Percentiles rank a stretch among this genome's conserved stretches.
These are phyloP conservation scores for Clitopilus passeckerianus DNA, from an alignment of 768 basidiomycete species.

Conservation along the genomic window DNA sequence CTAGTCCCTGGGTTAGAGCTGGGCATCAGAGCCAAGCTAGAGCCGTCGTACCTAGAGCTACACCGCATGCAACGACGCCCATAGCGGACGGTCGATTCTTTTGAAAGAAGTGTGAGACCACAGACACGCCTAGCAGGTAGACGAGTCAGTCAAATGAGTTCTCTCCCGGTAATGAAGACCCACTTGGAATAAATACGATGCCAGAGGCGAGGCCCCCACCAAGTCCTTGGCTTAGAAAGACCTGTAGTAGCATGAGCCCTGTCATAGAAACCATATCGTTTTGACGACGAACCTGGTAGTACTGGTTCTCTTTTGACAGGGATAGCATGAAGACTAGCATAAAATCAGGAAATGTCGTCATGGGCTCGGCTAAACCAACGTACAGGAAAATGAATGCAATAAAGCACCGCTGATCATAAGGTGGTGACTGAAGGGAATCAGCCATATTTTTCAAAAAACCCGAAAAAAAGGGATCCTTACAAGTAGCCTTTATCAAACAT, in stretches of 20 bases:
- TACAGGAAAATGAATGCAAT: constrained; percentile 21
- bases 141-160: neutral
- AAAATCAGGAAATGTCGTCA: neutral
- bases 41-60: constrained; percentile 8
- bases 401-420: constrained; percentile 16
- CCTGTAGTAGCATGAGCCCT: constrained; percentile 17
- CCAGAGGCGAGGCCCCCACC: constrained; percentile 25
- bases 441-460: neutral
- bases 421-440: constrained; percentile 10
- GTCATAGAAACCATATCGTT: neutral
- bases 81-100: constrained; percentile 36
- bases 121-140: constrained; percentile 21
- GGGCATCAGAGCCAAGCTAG: neutral
- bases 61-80: constrained; percentile 41
- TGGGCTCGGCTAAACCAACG: neutral
- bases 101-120: constrained; percentile 41
- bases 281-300: constrained; percentile 24
- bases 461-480: constrained; percentile 19
- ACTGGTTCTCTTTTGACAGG: constrained; percentile 24
- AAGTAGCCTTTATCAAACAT: constrained; percentile 51
- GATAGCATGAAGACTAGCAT: constrained; percentile 28
- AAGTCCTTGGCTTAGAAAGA: constrained; percentile 28
- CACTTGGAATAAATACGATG: constrained; percentile 31
- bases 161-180: neutral
- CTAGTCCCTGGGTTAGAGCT: constrained; percentile 20